These are phyloP conservation scores for Kentomonas sorsogonicus DNA, from an alignment of 208 protist species.

Conservation along the genomic window DNA sequence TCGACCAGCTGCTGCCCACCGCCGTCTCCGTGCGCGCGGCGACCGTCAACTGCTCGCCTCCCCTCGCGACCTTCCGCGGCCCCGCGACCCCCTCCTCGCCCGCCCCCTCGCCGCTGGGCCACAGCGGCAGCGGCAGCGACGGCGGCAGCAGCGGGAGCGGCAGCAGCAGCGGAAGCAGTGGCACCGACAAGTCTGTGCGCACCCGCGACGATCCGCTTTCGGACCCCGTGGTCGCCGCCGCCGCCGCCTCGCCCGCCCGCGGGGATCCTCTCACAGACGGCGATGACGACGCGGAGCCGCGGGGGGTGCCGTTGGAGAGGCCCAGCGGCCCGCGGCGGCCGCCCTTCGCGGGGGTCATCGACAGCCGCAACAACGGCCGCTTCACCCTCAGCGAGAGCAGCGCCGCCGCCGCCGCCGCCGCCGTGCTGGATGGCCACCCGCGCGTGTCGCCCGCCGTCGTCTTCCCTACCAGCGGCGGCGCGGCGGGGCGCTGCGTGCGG, in stretches of 20 bases:
- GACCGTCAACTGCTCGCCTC: too few relatives aligned
- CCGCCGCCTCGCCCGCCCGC: neutral
- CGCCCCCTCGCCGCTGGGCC: neutral
- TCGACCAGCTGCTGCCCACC: too few relatives aligned
- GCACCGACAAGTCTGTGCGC: constrained; percentile 6
- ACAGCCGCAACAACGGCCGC: neutral
- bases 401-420: too few relatives aligned
- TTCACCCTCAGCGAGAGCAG: neutral
- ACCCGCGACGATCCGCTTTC: constrained; percentile 4
- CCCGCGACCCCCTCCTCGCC: too few relatives aligned
- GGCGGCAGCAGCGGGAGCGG: neutral
- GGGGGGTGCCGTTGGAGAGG: neutral
- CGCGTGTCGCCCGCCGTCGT: too few relatives aligned
- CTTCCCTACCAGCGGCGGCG: too few relatives aligned
- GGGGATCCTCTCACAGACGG: neutral
- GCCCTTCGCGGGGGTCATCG: neutral
- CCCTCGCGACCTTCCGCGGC: too few relatives aligned
- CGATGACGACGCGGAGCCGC: neutral
- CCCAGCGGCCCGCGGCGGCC: neutral
- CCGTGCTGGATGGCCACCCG: too few relatives aligned
- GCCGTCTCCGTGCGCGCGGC: too few relatives aligned
- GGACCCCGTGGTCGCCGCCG: too few relatives aligned
- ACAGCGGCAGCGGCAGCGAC: neutral
- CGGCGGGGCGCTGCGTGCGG: too few relatives aligned
- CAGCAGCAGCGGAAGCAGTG: neutral